Conservation (phyloP, 805 yeast species). For the Wickerhamia fluorescens region DNA sequence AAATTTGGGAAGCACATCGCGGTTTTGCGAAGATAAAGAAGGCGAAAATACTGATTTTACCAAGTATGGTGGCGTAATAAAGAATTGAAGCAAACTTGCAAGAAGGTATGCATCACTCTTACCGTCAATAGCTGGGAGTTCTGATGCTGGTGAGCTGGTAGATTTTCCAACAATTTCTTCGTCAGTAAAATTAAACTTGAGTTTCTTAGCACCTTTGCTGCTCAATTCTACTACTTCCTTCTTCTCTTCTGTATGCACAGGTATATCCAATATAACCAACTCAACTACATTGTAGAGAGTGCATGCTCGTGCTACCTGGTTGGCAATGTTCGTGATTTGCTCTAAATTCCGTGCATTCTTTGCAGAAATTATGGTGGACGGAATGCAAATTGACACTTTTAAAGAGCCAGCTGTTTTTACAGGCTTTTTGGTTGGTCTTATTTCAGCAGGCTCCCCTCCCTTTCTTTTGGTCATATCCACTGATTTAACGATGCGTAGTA, state of each 20-base stretch:
- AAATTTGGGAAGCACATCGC: constrained; percentile 39
- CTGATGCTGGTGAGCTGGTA: constrained; percentile 9
- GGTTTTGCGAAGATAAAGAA: constrained; percentile 13
- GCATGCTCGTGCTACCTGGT: constrained; percentile 74
- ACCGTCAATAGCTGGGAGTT: constrained; percentile 7
- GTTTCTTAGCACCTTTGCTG: constrained; percentile 19
- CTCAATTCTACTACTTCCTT: constrained; percentile 17
- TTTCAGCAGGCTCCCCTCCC: constrained; percentile 7
- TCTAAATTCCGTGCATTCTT: constrained; percentile 57
- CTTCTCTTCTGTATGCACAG: constrained; percentile 14
- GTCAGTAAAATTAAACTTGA: constrained; percentile 23
- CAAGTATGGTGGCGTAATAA: constrained; percentile 80
- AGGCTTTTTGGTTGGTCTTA: constrained; percentile 23
- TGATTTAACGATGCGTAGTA: no score
- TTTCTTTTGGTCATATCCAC: constrained; percentile 18
- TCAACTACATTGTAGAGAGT: constrained; percentile 67
- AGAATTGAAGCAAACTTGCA: constrained; percentile 68
- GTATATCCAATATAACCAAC: constrained; percentile 59
- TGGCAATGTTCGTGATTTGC: constrained; percentile 66
- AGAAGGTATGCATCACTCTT: constrained; percentile 45
- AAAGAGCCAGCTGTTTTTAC: constrained; percentile 15
- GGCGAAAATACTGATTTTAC: constrained; percentile 51
- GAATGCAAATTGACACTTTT: constrained; percentile 61
- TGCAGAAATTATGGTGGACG: constrained; percentile 53
- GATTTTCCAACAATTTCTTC: constrained; percentile 19